Evolutionary conservation across 2,329 filamentous ascomycete genomes (phyloP).

Genomic region (Aspergillus floridensis): DNA sequence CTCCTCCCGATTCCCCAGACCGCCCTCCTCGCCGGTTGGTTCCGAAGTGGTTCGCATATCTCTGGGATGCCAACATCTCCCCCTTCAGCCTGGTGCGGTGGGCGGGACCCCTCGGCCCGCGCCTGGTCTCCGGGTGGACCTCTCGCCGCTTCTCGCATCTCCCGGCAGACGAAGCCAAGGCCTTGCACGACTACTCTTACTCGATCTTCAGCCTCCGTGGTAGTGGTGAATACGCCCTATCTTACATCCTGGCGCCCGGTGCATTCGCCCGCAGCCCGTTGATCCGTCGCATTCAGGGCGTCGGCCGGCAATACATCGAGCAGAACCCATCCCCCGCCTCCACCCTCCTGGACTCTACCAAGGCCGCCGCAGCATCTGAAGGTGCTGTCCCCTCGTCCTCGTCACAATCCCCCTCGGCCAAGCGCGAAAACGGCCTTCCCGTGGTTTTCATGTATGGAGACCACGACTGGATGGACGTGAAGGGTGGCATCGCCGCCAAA

Average conservation of each 20-base stretch:
- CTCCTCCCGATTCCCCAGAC: conserved; percentile 17
- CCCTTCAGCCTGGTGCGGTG: conserved; percentile 89
- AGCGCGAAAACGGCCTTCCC: conserved; percentile 67
- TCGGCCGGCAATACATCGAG: conserved; percentile 68
- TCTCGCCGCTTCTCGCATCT: conserved; percentile 88
- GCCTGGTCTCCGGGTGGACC: conserved; percentile 93
- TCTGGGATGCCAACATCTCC: conserved; percentile 96
- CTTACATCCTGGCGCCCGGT: conserved; percentile 89
- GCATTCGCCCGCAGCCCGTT: conserved; percentile 86
- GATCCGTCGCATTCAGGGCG: conserved; percentile 79
- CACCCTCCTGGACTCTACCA: conserved; percentile 8
- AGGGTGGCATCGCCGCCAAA: conserved; percentile 75
- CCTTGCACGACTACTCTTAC: conserved; percentile 90
- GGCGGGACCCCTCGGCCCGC: conserved; percentile 83
- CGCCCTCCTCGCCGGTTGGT: conserved; percentile 60
- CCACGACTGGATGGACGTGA: conserved; percentile 97
- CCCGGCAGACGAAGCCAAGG: conserved; percentile 72
- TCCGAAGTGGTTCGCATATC: conserved; percentile 83
- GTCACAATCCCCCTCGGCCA: conserved; percentile 18
- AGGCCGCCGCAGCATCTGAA: conserved; percentile 19
- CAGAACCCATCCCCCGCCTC: conserved; percentile 19
- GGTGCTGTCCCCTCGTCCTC: conserved; percentile 32
- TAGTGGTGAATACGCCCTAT: conserved; percentile 88
- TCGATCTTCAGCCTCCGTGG: conserved; percentile 89
- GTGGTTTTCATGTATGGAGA: conserved; percentile 95